Conservation (phyloP, 2,329 filamentous ascomycete species). For the Diplocarpon mali region DNA sequence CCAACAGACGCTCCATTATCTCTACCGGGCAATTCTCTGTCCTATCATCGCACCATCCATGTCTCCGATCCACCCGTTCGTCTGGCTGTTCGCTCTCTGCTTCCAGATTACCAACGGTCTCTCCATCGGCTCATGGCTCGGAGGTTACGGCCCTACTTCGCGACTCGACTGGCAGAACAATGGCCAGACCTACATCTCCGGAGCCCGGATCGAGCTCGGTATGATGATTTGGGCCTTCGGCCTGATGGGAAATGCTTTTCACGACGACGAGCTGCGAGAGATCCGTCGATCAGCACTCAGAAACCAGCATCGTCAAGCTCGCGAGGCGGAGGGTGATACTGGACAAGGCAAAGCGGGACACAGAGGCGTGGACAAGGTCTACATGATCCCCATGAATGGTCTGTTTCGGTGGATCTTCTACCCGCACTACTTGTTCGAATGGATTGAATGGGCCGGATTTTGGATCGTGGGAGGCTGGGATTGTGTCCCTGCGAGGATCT, state of each 20-base stretch:
- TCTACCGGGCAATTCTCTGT: constrained; percentile 75
- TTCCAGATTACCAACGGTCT: constrained; percentile 80
- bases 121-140: constrained; percentile 70
- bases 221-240: constrained; percentile 66
- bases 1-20: constrained; percentile 65
- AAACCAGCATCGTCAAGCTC: constrained; percentile 38
- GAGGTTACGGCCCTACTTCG: constrained; percentile 64
- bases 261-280: constrained; percentile 82
- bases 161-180: constrained; percentile 38
- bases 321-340: constrained; percentile 32
- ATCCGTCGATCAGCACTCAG: constrained; percentile 62
- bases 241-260: constrained; percentile 70
- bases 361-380: constrained; percentile 59
- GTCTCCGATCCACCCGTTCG: constrained; percentile 68
- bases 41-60: constrained; percentile 83
- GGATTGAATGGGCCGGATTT: constrained; percentile 91
- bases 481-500: constrained; percentile 66
- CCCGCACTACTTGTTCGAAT: constrained; percentile 93
- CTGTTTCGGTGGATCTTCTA: constrained; percentile 76
- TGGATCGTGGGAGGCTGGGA: constrained; percentile 60
- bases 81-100: constrained; percentile 50
- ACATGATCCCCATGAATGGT: constrained; percentile 74
- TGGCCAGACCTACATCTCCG: constrained; percentile 28
- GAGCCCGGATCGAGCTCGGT: constrained; percentile 45
- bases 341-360: constrained; percentile 30